phyloP scores from a whole-genome alignment of 2,329 filamentous ascomycete genomes.

The Nannizzia gypsea region DNA sequence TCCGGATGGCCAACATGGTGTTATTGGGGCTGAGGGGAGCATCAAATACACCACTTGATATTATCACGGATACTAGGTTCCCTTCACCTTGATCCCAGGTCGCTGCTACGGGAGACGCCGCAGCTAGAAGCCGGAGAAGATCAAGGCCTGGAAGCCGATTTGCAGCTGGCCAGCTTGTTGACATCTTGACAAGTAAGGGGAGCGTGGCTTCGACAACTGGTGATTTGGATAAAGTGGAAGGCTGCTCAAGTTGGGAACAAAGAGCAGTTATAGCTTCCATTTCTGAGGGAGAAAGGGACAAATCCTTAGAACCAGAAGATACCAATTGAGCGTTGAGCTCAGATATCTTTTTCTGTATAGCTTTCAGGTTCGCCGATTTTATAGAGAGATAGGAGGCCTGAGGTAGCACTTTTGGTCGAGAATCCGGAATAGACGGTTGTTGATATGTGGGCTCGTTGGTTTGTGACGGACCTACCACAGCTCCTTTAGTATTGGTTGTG shows the following conservation, averaged over 20 bases:
- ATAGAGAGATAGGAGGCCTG: conserved; percentile 72
- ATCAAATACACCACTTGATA: conserved; percentile 47
- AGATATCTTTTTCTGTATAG: conserved; percentile 64
- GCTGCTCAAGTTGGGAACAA: conserved; percentile 49
- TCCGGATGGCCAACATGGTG: conserved; percentile 72
- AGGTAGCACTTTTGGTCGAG: conserved; percentile 53
- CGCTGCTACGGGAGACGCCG: conserved; percentile 54
- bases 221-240: conserved; percentile 30
- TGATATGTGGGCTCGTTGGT: conserved; percentile 51
- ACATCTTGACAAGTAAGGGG: conserved; percentile 56
- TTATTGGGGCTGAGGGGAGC: conserved; percentile 61
- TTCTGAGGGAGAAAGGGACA: conserved; percentile 62
- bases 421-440: conserved; percentile 23
- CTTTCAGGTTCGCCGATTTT: conserved; percentile 55
- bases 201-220: conserved; percentile 44
- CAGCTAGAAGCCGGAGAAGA: conserved; percentile 69
- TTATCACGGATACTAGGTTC: conserved; percentile 51
- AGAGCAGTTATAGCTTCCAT: conserved; percentile 51
- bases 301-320: conserved; percentile 57
- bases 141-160: conserved; percentile 78
- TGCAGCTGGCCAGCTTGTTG: conserved; percentile 66
- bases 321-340: conserved; percentile 60
- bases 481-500: conserved; percentile 74
- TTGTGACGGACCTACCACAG: conserved; percentile 67
- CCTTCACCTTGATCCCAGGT: conserved; percentile 43